phyloP scores from a whole-genome alignment of 805 yeast species.

The Candida parachauliodes region DNA sequence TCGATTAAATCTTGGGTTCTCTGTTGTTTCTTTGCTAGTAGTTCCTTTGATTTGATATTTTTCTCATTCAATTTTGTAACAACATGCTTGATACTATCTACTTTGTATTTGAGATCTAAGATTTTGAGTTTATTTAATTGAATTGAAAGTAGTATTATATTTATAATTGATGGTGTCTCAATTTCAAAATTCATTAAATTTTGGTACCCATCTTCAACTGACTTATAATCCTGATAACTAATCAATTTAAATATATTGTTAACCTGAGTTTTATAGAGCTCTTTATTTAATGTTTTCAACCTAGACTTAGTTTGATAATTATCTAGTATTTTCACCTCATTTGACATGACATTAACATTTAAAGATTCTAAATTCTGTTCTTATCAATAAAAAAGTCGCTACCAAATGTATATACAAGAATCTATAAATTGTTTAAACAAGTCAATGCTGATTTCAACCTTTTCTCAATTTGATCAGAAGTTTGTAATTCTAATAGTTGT shows the following conservation, averaged over 20 bases:
- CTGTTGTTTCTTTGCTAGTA: background rate
- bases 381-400: background rate
- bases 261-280: background rate
- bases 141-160: constrained; percentile 23
- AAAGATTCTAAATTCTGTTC: background rate
- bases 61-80: constrained; percentile 4
- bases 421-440: constrained; percentile 1
- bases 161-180: constrained; percentile 14
- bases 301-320: background rate
- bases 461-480: constrained; percentile 30
- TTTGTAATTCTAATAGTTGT: constrained; percentile 52
- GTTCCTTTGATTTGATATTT: background rate
- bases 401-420: constrained; percentile 7
- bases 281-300: background rate
- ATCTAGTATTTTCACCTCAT: background rate
- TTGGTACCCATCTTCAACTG: background rate
- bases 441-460: constrained; percentile 20
- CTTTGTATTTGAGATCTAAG: constrained; percentile 13
- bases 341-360: background rate
- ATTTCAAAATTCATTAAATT: constrained; percentile 9
- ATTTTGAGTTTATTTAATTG: constrained; percentile 29
- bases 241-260: background rate
- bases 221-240: background rate
- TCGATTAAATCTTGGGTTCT: background rate
- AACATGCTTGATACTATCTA: constrained; percentile 13